phyloP scores from a whole-genome alignment of 306 rosid species.

The Mimosa pudica region DNA sequence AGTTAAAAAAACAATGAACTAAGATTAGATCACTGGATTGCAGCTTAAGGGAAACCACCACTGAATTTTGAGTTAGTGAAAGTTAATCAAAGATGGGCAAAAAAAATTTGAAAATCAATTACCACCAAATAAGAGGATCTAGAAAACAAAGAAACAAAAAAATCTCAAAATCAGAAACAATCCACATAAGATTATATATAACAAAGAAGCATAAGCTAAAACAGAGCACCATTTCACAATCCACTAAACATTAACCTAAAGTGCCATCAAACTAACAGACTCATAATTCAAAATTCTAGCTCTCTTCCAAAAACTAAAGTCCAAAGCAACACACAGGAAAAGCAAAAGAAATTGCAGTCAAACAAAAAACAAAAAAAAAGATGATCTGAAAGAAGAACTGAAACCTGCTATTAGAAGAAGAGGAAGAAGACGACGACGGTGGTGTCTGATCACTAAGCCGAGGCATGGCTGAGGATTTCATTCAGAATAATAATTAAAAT shows the following conservation, averaged over 20 bases:
- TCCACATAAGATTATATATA: not conserved
- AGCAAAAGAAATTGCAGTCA: not conserved
- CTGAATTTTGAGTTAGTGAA: not conserved
- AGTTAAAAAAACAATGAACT: slow-evolving; percentile 4
- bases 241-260: slow-evolving; percentile 5
- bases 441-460: slow-evolving; percentile 48
- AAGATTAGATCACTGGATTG: slow-evolving; percentile 27
- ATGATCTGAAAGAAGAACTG: slow-evolving; percentile 19
- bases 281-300: slow-evolving; percentile 10
- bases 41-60: slow-evolving; percentile 1
- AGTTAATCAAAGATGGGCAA: slow-evolving; percentile 20
- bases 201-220: slow-evolving; percentile 25
- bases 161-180: slow-evolving; percentile 29
- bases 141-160: slow-evolving; percentile 21
- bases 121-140: slow-evolving; percentile 15
- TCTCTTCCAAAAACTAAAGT: slow-evolving; percentile 16
- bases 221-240: not conserved
- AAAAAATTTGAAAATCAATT: slow-evolving; percentile 6
- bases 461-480: slow-evolving; percentile 42
- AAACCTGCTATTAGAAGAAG: slow-evolving; percentile 56
- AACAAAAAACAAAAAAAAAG: not conserved
- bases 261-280: not conserved
- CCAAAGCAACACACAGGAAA: not conserved
- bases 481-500: slow-evolving; percentile 35
- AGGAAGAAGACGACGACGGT: slow-evolving; percentile 39